phyloP scores from a whole-genome alignment of 352 stramenopile genomes.

The Thalassiosira livingstoniorum region DNA sequence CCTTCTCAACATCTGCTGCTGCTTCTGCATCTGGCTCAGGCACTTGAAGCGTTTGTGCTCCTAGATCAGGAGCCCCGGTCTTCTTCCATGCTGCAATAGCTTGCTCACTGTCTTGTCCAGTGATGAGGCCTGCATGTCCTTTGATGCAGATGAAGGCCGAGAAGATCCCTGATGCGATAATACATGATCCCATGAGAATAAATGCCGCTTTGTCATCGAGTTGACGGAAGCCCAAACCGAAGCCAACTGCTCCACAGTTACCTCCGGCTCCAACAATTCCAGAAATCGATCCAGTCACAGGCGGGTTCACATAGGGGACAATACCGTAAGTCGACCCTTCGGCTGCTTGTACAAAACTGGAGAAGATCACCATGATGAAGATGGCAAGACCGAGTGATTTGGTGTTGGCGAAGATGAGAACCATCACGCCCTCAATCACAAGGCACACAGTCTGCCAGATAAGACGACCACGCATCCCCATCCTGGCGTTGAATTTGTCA shows the following conservation, averaged over 20 bases:
- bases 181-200: conserved; percentile 73
- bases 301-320: conserved; percentile 86
- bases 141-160: conserved; percentile 74
- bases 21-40: conserved; percentile 65
- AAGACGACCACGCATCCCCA: conserved; percentile 92
- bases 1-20: conserved; percentile 47
- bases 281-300: conserved; percentile 82
- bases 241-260: conserved; percentile 85
- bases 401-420: conserved; percentile 90
- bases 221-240: conserved; percentile 75
- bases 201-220: conserved; percentile 70
- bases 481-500: conserved; percentile 87
- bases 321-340: conserved; percentile 87
- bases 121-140: conserved; percentile 77
- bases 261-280: conserved; percentile 88
- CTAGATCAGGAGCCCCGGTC: conserved; percentile 13
- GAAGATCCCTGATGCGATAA: conserved; percentile 62
- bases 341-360: conserved; percentile 90
- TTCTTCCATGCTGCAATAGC: conserved; percentile 57
- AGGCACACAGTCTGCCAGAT: conserved; percentile 88
- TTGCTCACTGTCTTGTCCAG: conserved; percentile 68
- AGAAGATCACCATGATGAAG: conserved; percentile 91
- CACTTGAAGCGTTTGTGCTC: conserved; percentile 56
- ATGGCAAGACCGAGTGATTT: conserved; percentile 86
- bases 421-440: conserved; percentile 85